phyloP scores from a whole-genome alignment of 1,284 basidiomycete genomes.

The Moesziomyces sp. region DNA sequence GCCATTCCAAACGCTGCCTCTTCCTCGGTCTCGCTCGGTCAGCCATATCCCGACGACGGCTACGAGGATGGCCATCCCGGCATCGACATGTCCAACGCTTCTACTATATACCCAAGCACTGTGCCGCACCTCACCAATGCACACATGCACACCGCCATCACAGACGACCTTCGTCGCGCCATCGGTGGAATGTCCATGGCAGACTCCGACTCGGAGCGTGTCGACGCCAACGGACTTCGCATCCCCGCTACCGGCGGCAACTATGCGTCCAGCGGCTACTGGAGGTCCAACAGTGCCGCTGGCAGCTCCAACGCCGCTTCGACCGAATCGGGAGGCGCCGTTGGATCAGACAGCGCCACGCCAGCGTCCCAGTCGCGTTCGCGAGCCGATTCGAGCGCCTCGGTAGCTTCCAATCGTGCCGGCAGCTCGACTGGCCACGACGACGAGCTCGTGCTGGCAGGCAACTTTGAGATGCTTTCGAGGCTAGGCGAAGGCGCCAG shows the following conservation, averaged over 20 bases:
- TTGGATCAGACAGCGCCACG: constrained; percentile 1
- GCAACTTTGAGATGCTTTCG: constrained; percentile 77
- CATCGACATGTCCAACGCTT: constrained; percentile 27
- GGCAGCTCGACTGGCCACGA: constrained; percentile 28
- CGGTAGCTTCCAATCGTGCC: constrained; percentile 24
- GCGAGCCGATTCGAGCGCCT: constrained; percentile 22
- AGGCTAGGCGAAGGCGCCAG: constrained; percentile 94
- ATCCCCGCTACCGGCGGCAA: constrained; percentile 39
- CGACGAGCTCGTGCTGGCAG: constrained; percentile 60
- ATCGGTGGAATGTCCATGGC: constrained; percentile 54
- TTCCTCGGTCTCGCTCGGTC: constrained; percentile 20
- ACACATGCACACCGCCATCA: constrained; percentile 52
- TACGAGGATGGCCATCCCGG: constrained; percentile 51
- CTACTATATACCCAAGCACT: constrained; percentile 58
- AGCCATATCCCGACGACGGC: constrained; percentile 42
- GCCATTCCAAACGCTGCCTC: constrained; percentile 34
- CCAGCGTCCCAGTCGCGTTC: constrained; percentile 7
- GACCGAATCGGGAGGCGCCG: background rate
- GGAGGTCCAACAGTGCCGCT: constrained; percentile 24
- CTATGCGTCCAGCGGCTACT: constrained; percentile 40
- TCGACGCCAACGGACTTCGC: constrained; percentile 37
- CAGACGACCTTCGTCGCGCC: constrained; percentile 59
- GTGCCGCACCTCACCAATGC: constrained; percentile 51
- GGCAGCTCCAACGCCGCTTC: constrained; percentile 1
- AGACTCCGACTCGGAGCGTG: constrained; percentile 39